These are phyloP conservation scores for Tetrapisispora taiwanensis DNA, from an alignment of 805 yeast species.

Conservation along the genomic window DNA sequence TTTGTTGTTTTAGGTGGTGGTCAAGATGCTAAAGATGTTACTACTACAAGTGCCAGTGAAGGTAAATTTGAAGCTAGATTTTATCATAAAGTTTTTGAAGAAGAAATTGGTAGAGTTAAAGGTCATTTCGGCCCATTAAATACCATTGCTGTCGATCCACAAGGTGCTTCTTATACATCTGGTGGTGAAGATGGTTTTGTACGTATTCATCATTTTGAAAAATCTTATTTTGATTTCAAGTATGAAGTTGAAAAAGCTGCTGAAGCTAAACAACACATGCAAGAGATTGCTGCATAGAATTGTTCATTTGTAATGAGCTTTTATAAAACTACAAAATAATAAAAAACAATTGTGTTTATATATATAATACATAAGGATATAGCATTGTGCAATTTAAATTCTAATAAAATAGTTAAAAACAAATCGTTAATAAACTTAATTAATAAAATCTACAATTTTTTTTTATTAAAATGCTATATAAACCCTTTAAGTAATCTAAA, in stretches of 20 bases:
- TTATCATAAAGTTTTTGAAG: conserved; percentile 88
- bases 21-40: conserved; percentile 97
- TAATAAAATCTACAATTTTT: too few relatives aligned
- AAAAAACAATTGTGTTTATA: neutral
- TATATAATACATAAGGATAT: conserved; percentile 1
- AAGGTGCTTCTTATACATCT: conserved; percentile 85
- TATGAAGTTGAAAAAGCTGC: conserved; percentile 86
- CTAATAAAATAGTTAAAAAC: too few relatives aligned
- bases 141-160: conserved; percentile 87
- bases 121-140: conserved; percentile 99
- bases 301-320: neutral
- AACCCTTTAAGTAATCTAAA: too few relatives aligned
- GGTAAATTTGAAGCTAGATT: conserved; percentile 97
- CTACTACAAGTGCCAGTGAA: conserved; percentile 87
- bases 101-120: conserved; percentile 92
- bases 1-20: conserved; percentile 96
- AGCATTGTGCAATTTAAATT: neutral
- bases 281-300: conserved; percentile 8
- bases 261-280: conserved; percentile 32
- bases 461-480: too few relatives aligned
- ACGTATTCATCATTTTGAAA: conserved; percentile 88
- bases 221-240: conserved; percentile 83
- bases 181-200: conserved; percentile 99
- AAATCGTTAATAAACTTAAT: too few relatives aligned
- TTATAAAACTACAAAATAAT: neutral